Evolutionary conservation across 192 early-diverging fungal genomes (phyloP).

Genomic region (Spinellus fusiger): DNA sequence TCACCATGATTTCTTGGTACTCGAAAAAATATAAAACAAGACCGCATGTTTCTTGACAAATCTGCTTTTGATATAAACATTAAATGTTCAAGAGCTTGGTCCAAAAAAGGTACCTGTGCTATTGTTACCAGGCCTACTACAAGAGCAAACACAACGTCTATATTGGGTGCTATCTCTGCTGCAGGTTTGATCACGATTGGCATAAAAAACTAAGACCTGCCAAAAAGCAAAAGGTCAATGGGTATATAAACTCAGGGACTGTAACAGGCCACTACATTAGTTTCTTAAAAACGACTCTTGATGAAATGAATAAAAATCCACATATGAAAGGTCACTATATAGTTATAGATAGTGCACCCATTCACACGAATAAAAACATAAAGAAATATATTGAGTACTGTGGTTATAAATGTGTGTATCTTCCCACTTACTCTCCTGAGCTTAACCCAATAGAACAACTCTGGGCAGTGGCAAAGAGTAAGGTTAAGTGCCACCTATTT

Average conservation of each 20-base stretch:
- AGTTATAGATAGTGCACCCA: background rate
- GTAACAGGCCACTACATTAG: background rate
- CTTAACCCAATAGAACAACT: conserved; percentile 23
- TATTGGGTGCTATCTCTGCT: conserved; percentile 6
- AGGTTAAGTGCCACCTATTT: background rate
- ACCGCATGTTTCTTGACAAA: background rate
- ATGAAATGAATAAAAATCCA: too few relatives aligned
- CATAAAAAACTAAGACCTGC: conserved; percentile 2
- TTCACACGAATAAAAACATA: background rate
- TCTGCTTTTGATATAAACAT: background rate
- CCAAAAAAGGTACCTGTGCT: background rate
- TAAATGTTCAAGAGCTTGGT: background rate
- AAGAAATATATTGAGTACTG: background rate
- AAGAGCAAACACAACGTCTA: conserved; percentile 10
- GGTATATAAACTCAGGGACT: conserved; percentile 1
- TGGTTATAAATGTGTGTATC: too few relatives aligned
- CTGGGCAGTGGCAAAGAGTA: conserved; percentile 16
- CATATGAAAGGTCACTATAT: background rate
- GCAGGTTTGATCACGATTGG: conserved; percentile 4
- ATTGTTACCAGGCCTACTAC: conserved; percentile 4
- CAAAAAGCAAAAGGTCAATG: conserved; percentile 1
- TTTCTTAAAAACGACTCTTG: background rate
- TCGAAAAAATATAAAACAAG: too few relatives aligned
- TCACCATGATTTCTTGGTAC: too few relatives aligned
- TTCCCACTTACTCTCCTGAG: conserved; percentile 14